Base-by-base conservation (phyloP, 495 filamentous ascomycete species). In the Physcia stellaris region DNA sequence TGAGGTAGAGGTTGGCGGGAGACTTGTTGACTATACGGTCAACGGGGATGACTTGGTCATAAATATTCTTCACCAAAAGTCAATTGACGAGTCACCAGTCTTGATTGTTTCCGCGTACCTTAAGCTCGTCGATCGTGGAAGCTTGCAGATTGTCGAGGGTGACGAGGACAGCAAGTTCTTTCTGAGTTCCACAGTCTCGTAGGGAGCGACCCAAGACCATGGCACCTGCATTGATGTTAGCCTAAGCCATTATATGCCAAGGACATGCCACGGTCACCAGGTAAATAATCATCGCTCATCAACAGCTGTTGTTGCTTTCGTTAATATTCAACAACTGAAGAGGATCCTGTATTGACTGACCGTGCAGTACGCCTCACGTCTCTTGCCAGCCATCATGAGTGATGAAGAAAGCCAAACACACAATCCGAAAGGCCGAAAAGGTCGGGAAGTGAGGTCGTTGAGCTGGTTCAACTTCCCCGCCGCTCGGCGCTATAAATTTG, bases 161-260 rank as follows among this genome's bases (percentile, higher is more conserved):
- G 51, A 85, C 76, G 36, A 96, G 66, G 49, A 80, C 77, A 34
- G 82, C 84, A 45, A 99, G 68, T 62, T 80, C 87, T 63, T 84
- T 90, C 39, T 61, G 77, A 20, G 90, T 84, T 37, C 84, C 83
- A 50, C 76, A 80, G 79, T 96, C 92, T 60, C 83, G 83, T 35
- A 99, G 64, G 24, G 90, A 95, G 64, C 95, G 86, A 39, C 85
- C 88, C 42, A 99, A 73, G 23, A 99, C 87, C 42, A 87, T 75
- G 40, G 88, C 87, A 56, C 90, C 86, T 88, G 57, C 22, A 35
- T 39, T 17, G 0, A 5, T 3, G 34, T 31, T 13, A 28, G 26
- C 13, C 26, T 28, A 28, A 13, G 13, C 26, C 26, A 7, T 13
- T 13, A 13, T 28, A 7, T 28, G 7, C 26, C 26, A 13, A 13